Evolutionary conservation across 768 basidiomycete species (phyloP), one percentile per base, ranked within the genome.

Genomic region (Russula foetens): DNA sequence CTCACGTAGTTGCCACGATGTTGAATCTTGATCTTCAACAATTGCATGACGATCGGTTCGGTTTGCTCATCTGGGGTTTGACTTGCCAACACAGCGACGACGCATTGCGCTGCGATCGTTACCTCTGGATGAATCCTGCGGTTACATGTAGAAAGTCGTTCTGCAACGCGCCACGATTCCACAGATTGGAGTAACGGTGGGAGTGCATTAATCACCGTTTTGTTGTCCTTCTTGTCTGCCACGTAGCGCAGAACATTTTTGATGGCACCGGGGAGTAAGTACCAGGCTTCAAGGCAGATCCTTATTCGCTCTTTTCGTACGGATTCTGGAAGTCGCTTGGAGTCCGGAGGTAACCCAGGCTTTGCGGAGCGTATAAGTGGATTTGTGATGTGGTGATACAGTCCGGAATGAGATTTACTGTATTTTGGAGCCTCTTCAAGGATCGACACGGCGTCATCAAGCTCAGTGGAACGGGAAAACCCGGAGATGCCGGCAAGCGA

Each of bases 401-500:
- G 54, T 0, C 2, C 7, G 1, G 1, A 2, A 23, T 50, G 47
- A 14, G 45, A 15, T 0, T 0, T 1, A 15, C 24, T 56, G 14
- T 7, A 4, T 3, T 7, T 5, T 14, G 15, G 38, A 6, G 48
- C 29, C 0, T 4, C 17, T 24, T 56, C 31, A 12, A 60, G 48
- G 5, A 50, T 43, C n/a, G 14, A n/a, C 41, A 17, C 19, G 11
- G 48, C 3, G 2, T 54, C 29, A 6, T 31, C 2, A 12, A 60
- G 52, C 28, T 9, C 4, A 9, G 3, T n/a, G 31, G 59, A 50
- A 23, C 24, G 39, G 5, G 24, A n/a, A 47, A 60, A 60, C n/a
- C 24, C 39, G 24, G 59, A 43, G 35, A 60, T 60, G 23, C 59
- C 59, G 1, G 47, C 53, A 29, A n/a, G 33, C 21, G 26, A 60